These are phyloP conservation scores for Trichoderma lentiforme DNA, from an alignment of 2,329 filamentous ascomycete genomes.

Conservation along the genomic window DNA sequence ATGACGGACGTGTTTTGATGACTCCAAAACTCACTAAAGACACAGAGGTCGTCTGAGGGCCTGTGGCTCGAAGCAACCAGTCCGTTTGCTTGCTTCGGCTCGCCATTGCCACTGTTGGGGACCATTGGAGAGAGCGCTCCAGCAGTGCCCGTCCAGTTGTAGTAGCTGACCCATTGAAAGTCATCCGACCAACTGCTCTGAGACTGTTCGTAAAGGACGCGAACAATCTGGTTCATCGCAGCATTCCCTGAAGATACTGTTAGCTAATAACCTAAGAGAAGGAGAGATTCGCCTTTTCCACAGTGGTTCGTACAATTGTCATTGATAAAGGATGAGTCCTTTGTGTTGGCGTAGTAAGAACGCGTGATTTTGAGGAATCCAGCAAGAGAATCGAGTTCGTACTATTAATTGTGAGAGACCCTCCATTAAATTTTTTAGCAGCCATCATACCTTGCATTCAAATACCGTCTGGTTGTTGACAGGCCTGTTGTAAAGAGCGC, in stretches of 20 bases:
- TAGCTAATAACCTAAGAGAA: not conserved
- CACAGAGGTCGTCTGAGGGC: constrained; percentile 79
- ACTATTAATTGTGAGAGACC: constrained; percentile 50
- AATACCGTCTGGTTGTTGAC: constrained; percentile 28
- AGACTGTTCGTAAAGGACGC: constrained; percentile 27
- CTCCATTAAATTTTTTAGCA: not conserved
- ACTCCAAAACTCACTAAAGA: constrained; percentile 43
- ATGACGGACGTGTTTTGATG: too few relatives aligned
- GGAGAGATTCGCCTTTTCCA: not conserved
- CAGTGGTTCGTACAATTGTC: constrained; percentile 24
- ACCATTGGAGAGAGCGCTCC: constrained; percentile 38
- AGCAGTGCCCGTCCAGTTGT: constrained; percentile 29
- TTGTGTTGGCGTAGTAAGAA: constrained; percentile 70
- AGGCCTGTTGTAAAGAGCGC: constrained; percentile 20
- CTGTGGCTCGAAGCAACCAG: constrained; percentile 77
- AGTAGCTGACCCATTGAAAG: constrained; percentile 29
- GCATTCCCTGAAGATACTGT: constrained; percentile 62
- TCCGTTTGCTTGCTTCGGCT: constrained; percentile 72
- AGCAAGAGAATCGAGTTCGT: constrained; percentile 84
- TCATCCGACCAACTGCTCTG: constrained; percentile 27
- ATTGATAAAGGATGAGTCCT: constrained; percentile 63
- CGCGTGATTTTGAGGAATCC: constrained; percentile 79
- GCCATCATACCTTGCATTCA: constrained; percentile 27
- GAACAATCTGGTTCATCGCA: constrained; percentile 42
- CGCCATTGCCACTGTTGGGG: constrained; percentile 68